Evolutionary conservation across 148 eudicot species (phyloP).

Genomic region (Silene latifolia): DNA sequence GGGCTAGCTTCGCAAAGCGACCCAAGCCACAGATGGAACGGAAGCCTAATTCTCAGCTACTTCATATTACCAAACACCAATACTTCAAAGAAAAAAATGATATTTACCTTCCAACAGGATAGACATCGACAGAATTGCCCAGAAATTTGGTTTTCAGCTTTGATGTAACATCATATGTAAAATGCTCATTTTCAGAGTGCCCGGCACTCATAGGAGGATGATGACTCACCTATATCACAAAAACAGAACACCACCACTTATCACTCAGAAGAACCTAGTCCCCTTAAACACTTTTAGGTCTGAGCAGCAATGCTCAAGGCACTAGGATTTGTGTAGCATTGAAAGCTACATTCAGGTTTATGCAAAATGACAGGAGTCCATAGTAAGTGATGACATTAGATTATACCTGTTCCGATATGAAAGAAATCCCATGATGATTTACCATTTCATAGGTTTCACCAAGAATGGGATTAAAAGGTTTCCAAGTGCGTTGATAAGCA

Average conservation of each 20-base stretch:
- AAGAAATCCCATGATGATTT: slow-evolving; percentile 83
- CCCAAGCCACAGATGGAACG: background rate
- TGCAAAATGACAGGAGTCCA: background rate
- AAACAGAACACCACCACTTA: background rate
- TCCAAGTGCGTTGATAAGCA: slow-evolving; percentile 93
- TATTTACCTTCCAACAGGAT: slow-evolving; percentile 95
- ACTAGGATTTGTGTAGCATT: background rate
- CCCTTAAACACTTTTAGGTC: background rate
- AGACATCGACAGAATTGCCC: slow-evolving; percentile 89
- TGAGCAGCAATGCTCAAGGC: background rate
- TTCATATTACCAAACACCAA: slow-evolving; percentile 1
- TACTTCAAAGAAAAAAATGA: background rate
- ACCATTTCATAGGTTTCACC: slow-evolving; percentile 97
- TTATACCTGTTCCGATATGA: slow-evolving; percentile 85
- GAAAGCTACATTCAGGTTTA: background rate
- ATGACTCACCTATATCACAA: slow-evolving; percentile 70
- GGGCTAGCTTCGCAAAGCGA: background rate
- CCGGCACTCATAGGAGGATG: slow-evolving; percentile 99
- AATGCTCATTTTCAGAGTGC: slow-evolving; percentile 94
- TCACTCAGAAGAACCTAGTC: slow-evolving; percentile 1
- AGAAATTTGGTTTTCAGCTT: slow-evolving; percentile 88
- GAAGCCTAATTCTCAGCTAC: background rate
- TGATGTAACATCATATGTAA: slow-evolving; percentile 81
- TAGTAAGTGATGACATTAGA: slow-evolving; percentile 8
- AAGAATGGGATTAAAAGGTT: slow-evolving; percentile 98